Evolutionary conservation across 2,329 filamentous ascomycete genomes (phyloP).

Genomic region (Botryosphaeria dothidea): DNA sequence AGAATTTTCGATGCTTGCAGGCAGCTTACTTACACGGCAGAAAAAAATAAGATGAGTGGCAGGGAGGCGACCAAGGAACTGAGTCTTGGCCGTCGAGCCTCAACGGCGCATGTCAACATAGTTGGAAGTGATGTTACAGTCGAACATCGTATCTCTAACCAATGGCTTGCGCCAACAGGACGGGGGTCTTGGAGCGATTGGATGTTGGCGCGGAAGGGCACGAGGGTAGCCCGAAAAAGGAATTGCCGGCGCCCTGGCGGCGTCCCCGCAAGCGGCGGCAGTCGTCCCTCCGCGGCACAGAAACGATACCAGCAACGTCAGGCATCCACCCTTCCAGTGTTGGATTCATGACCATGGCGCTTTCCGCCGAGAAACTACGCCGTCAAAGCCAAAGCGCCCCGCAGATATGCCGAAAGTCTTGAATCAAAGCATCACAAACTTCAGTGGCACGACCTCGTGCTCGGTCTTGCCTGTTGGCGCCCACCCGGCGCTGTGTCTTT

Average conservation of each 20-base stretch:
- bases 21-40: slow-evolving; percentile 2
- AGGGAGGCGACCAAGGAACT: background rate
- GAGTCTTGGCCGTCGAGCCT: slow-evolving; percentile 5
- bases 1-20: background rate
- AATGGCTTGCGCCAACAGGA: background rate
- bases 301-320: slow-evolving; percentile 5
- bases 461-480: background rate
- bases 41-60: background rate
- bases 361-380: background rate
- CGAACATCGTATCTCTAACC: background rate
- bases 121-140: background rate
- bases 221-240: background rate
- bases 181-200: background rate
- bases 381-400: background rate
- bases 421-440: background rate
- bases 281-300: background rate
- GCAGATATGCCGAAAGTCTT: background rate
- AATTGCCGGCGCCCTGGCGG: background rate
- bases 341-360: background rate
- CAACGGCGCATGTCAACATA: background rate
- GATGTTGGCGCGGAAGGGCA: background rate
- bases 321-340: background rate
- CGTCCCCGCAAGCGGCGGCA: background rate
- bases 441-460: background rate
- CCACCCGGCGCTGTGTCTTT: background rate